Base-by-base conservation (phyloP, 2,329 filamentous ascomycete species). In the Fonsecaea pedrosoi region DNA sequence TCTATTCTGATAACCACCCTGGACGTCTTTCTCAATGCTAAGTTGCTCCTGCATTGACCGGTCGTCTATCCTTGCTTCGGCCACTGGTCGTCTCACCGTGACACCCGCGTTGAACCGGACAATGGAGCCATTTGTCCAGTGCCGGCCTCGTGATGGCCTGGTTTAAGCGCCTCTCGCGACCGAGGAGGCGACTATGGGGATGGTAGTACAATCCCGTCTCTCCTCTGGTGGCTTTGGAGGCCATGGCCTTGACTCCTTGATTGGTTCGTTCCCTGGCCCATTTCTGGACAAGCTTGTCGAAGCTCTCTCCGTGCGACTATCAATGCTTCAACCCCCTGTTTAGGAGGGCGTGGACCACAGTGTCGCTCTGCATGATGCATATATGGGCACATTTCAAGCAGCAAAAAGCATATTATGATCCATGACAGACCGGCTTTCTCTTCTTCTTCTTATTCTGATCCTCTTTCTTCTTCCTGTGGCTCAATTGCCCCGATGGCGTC, bases 91-190 rank as follows among this genome's bases (percentile, higher is more conserved):
- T 64, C 35, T 61, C 64, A 69, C 34, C 35, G 25, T 66, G 67
- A 66, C 34, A 64, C 61, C 30, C n/a, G 9, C 30, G 15, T 54
- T 25, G 18, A 40, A 34, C 35, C 30, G 40, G 21, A 15, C 25
- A 32, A 57, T 35, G 50, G 48, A 15, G 25, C 2, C 10, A 34
- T 55, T 34, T 21, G 57, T 54, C 53, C 4, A n/a, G 57, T 64
- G 63, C 34, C 45, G 62, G 58, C 68, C 68, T 40, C 30, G 65
- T 67, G 68, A 69, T 65, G 65, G 55, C 68, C 68, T 54, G 34
- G n/a, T 54, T 34, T 69, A 69, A 62, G 68, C 68, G 68, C 68
- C 57, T 57, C 42, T 21, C 21, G 50, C 38, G 21, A 18, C 18
- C 15, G 10, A 30, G 25, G 34, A 54, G 48, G 30, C 42, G 37